Base-by-base conservation (phyloP, 2,329 filamentous ascomycete species). In the Nannizziopsis arthrosporioides region DNA sequence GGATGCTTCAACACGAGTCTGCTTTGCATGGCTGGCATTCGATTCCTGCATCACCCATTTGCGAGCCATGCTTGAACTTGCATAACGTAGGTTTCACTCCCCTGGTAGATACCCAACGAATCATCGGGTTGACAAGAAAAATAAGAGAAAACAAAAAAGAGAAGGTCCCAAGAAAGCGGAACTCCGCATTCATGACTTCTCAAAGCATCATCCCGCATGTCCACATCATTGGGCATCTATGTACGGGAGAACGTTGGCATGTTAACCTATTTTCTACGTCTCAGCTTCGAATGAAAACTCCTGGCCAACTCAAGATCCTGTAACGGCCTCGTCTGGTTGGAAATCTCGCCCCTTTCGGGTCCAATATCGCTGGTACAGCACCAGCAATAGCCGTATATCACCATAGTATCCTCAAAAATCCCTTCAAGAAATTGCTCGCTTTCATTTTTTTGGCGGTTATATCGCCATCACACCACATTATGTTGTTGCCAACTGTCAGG, bases 271-370 rank as follows among this genome's bases (percentile, higher is more conserved):
- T 32, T 6, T 9, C 14, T 46, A 38, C 43, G n/a, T 38, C 35
- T 34, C 12, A 32, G 35, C 42, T 36, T 42, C 38, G 30, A 30
- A 32, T 42, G 36, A 36, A n/a, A 31, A 27, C 44, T 34, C 34
- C 22, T 47, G 30, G 37, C 45, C 45, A 47, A 37, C 45, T 47
- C 45, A 47, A 37, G 22, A 27, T 47, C 31, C 17, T 38, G 35
- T 37, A 37, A 42, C 6, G 12, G 35, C 11, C 31, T 42, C 45
- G 38, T 17, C 45, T 47, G 44, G 44, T 34, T 47, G 44, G 15
- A 27, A 47, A 47, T 47, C 27, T 36, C 30, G 45, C 27, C 17
- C 38, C 36, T 39, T 12, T 27, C 35, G 35, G 14, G 31, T 46
- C 17, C 22, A 18, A 47, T 17, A 39, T 47, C 45, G 36, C 45